Percentiles rank a stretch among this genome's conserved stretches.
These are phyloP conservation scores for Ailanthus altissimus DNA, from an alignment of 345 rosid species.

Conservation along the genomic window DNA sequence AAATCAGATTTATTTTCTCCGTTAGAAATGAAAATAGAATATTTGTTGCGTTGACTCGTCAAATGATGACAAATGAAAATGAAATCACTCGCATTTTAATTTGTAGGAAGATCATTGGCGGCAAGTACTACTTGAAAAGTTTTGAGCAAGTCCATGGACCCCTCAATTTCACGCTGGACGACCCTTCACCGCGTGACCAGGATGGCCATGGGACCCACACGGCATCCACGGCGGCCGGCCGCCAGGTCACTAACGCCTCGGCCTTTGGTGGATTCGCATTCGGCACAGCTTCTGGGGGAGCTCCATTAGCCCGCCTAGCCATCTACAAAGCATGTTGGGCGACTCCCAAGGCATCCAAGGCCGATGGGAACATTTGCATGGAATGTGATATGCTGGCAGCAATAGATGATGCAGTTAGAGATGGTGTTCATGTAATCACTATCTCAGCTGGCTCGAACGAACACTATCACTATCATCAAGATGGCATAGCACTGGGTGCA, in stretches of 20 bases:
- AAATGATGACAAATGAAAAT: no score
- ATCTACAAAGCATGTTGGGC: slow-evolving; percentile 91
- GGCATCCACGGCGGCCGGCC: slow-evolving; percentile 70
- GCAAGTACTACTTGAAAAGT: slow-evolving; percentile 64
- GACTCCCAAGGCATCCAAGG: slow-evolving; percentile 46
- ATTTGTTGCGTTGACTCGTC: no score
- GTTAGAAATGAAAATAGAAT: neutral
- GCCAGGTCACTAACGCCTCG: slow-evolving; percentile 40
- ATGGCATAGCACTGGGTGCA: slow-evolving; percentile 63
- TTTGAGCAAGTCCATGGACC: slow-evolving; percentile 42
- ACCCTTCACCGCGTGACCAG: slow-evolving; percentile 63
- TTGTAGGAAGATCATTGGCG: slow-evolving; percentile 80
- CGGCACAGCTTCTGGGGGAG: slow-evolving; percentile 80
- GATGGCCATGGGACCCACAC: slow-evolving; percentile 93
- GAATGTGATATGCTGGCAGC: slow-evolving; percentile 86
- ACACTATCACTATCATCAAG: slow-evolving; percentile 31
- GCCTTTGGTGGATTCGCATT: slow-evolving; percentile 66
- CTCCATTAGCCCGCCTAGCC: slow-evolving; percentile 72
- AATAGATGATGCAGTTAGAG: slow-evolving; percentile 76
- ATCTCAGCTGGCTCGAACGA: slow-evolving; percentile 48
- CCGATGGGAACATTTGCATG: slow-evolving; percentile 47
- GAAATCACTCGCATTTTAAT: no score
- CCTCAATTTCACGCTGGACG: slow-evolving; percentile 59
- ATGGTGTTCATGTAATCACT: slow-evolving; percentile 75
- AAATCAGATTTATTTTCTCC: no score